phyloP scores from a whole-genome alignment of 2,329 filamentous ascomycete genomes.

The Chaetomium sp. region DNA sequence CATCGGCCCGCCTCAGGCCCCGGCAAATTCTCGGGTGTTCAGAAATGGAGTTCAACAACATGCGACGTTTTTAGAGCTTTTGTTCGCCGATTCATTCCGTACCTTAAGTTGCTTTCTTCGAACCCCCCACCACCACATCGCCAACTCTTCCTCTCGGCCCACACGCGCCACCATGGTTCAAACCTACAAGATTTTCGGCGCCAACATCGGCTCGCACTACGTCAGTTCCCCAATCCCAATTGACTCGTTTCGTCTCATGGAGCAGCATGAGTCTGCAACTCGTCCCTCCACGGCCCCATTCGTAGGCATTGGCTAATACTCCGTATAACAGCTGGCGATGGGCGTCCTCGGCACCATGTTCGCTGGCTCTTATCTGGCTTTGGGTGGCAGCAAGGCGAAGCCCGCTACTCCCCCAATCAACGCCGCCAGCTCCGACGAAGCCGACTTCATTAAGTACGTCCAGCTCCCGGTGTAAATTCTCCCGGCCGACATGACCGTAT shows the following conservation, averaged over 20 bases:
- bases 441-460: constrained; percentile 58
- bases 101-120: constrained; percentile 22
- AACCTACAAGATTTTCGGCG: constrained; percentile 51
- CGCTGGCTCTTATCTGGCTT: constrained; percentile 40
- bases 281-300: constrained; percentile 6
- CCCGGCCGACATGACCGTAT: neutral
- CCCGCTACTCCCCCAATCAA: constrained; percentile 52
- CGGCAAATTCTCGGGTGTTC: constrained; percentile 23
- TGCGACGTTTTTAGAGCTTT: constrained; percentile 22
- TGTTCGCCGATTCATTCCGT: constrained; percentile 6
- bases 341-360: constrained; percentile 47
- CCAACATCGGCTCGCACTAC: constrained; percentile 55
- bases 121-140: constrained; percentile 25
- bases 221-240: constrained; percentile 36
- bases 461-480: constrained; percentile 1
- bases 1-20: neutral
- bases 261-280: neutral
- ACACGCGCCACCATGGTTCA: constrained; percentile 38
- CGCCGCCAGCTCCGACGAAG: constrained; percentile 55
- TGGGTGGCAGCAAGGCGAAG: constrained; percentile 38
- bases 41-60: constrained; percentile 12
- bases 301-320: constrained; percentile 15
- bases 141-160: constrained; percentile 21
- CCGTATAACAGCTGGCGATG: constrained; percentile 46
- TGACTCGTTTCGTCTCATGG: constrained; percentile 3